phyloP scores from a whole-genome alignment of 2,329 filamentous ascomycete species.

The Paracamarosporium sp. region DNA sequence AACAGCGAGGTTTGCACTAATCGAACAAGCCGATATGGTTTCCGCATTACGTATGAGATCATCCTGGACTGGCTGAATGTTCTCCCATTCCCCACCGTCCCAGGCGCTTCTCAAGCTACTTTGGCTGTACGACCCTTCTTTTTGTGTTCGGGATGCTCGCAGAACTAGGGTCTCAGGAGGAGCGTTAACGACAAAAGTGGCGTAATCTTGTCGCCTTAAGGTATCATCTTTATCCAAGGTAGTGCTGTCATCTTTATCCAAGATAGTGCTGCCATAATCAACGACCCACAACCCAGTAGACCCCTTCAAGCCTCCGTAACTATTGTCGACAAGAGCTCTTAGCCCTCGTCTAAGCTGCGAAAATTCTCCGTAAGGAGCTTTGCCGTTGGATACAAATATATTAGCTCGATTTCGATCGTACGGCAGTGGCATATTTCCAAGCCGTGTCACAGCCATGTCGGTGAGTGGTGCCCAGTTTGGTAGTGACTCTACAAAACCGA shows the following conservation, averaged over 20 bases:
- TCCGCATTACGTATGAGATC: constrained; percentile 37
- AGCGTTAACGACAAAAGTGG: constrained; percentile 46
- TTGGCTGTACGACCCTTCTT: constrained; percentile 18
- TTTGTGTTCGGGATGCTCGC: constrained; percentile 31
- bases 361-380: constrained; percentile 51
- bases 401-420: constrained; percentile 30
- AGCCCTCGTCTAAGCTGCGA: constrained; percentile 53
- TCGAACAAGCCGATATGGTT: constrained; percentile 36
- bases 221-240: constrained; percentile 32
- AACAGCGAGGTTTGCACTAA: constrained; percentile 28
- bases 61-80: constrained; percentile 26
- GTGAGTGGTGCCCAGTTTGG: constrained; percentile 65
- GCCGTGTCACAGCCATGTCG: constrained; percentile 50
- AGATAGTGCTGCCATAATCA: constrained; percentile 32
- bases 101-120: constrained; percentile 12
- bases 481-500: constrained; percentile 65
- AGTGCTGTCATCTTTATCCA: constrained; percentile 35
- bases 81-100: constrained; percentile 25
- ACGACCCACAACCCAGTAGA: constrained; percentile 49
- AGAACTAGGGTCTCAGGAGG: constrained; percentile 39
- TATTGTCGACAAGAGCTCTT: constrained; percentile 44
- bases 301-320: constrained; percentile 38
- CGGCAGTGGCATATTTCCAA: constrained; percentile 25
- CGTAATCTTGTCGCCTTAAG: constrained; percentile 34
- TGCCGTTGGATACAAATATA: constrained; percentile 52